Base-by-base conservation (phyloP, 2,329 filamentous ascomycete species). In the Aspergillus udagawae region DNA sequence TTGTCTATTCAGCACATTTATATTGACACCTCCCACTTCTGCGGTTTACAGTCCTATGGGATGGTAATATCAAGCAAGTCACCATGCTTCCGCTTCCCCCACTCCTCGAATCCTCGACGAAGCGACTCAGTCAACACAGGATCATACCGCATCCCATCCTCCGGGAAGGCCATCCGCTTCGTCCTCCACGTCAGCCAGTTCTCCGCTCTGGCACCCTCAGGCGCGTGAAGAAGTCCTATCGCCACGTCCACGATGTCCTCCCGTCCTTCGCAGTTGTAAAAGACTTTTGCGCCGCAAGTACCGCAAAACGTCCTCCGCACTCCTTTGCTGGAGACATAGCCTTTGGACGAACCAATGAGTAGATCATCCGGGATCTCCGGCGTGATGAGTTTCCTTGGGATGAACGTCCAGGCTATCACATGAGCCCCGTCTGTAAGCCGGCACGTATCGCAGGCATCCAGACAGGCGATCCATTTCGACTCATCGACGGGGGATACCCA, bases 281-380 rank as follows among this genome's bases (percentile, higher is more conserved):
- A 77, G 3, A 79, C 72, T 2, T 67, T 74, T 6, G 79, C 79
- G 0, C 78, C 79, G 60, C 79, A 82, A 0, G 45, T 67, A 4
- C 71, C 70, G 61, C 79, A 82, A 63, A 80, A 81, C 12, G 71
- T 73, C 29, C 78, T 69, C 14, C 65, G 63, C 5, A 75, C 74
- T 3, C 63, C 69, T 1, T 60, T 17, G 2, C 72, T 75, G 4
- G 74, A 79, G 7, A 60, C 56, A 58, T 78, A 80, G 2, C 57
- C 56, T 58, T 75, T 77, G 28, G 74, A 63, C 1, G 74, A 74
- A 4, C 77, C 76, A 38, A 78, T 73, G 2, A 58, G 27, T 4
- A 67, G 35, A 44, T 64, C 50, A 0, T 45, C 32, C 1, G 59
- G 53, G 1, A n/a, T 68, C 47, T 42, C 8, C 1, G 75, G 70